Evolutionary conservation across 805 yeast species (phyloP).

Genomic region (Kodamaea kakaduensis): DNA sequence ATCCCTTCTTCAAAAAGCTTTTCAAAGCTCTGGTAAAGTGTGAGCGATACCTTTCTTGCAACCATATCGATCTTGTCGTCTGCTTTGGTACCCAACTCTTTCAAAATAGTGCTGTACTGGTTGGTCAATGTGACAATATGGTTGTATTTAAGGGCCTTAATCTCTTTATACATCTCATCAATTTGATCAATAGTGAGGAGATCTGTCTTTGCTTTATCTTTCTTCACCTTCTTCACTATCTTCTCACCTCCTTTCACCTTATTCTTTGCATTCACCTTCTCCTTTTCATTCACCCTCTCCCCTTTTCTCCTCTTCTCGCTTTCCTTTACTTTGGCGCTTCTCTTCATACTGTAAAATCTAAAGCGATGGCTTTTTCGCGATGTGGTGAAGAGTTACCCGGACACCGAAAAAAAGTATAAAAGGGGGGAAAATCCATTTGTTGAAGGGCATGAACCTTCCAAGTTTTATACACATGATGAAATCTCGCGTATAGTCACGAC

Average conservation of each 20-base stretch:
- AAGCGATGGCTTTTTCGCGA: neutral
- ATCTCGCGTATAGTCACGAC: conserved; percentile 49
- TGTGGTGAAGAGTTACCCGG: conserved; percentile 22
- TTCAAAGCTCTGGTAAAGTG: conserved; percentile 47
- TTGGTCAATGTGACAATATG: conserved; percentile 46
- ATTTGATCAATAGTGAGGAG: conserved; percentile 16
- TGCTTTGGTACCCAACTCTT: conserved; percentile 13
- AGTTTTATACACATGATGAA: conserved; percentile 62
- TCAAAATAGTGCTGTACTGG: conserved; percentile 27
- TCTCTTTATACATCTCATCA: conserved; percentile 22
- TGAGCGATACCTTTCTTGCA: conserved; percentile 40
- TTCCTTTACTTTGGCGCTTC: conserved; percentile 6
- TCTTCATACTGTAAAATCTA: conserved; percentile 5
- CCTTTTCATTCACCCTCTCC: conserved; percentile 6
- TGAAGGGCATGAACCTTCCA: conserved; percentile 65
- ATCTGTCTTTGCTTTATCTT: neutral
- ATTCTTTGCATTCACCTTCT: conserved; percentile 9
- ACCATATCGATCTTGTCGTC: conserved; percentile 24
- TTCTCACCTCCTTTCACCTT: conserved; percentile 8
- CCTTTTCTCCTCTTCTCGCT: conserved; percentile 8
- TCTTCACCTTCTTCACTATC: conserved; percentile 10
- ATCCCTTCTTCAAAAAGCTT: conserved; percentile 40
- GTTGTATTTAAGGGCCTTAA: conserved; percentile 52
- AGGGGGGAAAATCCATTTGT: too few species aligned
- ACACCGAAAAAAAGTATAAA: too few species aligned